Conservation (phyloP, 2,329 filamentous ascomycete genomes). For the Talaromyces sp. region DNA sequence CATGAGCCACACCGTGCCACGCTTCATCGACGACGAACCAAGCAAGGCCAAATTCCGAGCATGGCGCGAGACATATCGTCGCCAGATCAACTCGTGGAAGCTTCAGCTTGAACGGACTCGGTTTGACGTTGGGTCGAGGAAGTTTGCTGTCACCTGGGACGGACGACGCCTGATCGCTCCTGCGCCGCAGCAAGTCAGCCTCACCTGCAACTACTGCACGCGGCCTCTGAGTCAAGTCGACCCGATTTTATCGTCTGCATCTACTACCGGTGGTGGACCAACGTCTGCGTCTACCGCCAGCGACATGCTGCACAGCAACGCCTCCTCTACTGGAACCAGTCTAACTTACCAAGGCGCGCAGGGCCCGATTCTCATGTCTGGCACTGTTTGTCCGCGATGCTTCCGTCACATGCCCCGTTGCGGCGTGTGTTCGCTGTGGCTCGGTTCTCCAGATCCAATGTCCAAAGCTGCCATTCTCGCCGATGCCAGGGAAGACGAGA, state of each 20-base stretch:
- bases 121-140: slow-evolving; percentile 54
- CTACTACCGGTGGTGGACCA: slow-evolving; percentile 29
- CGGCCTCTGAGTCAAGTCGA: slow-evolving; percentile 47
- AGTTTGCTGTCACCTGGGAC: slow-evolving; percentile 45
- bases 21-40: slow-evolving; percentile 50
- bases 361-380: slow-evolving; percentile 26
- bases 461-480: slow-evolving; percentile 32
- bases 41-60: slow-evolving; percentile 49
- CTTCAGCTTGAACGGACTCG: slow-evolving; percentile 54
- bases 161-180: slow-evolving; percentile 45
- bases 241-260: slow-evolving; percentile 23
- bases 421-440: slow-evolving; percentile 56
- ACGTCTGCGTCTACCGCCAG: slow-evolving; percentile 12
- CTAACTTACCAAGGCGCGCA: slow-evolving; percentile 7
- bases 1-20: slow-evolving; percentile 52
- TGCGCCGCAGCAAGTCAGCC: slow-evolving; percentile 48
- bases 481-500: slow-evolving; percentile 21
- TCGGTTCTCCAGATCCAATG: slow-evolving; percentile 53
- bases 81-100: slow-evolving; percentile 57
- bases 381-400: slow-evolving; percentile 56
- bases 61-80: slow-evolving; percentile 58
- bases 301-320: slow-evolving; percentile 3
- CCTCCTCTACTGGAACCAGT: not conserved
- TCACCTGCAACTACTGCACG: slow-evolving; percentile 58
- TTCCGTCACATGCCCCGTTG: slow-evolving; percentile 59